These are phyloP conservation scores for Hymenoscyphus linearis DNA, from an alignment of 2,329 filamentous ascomycete species.

Conservation along the genomic window DNA sequence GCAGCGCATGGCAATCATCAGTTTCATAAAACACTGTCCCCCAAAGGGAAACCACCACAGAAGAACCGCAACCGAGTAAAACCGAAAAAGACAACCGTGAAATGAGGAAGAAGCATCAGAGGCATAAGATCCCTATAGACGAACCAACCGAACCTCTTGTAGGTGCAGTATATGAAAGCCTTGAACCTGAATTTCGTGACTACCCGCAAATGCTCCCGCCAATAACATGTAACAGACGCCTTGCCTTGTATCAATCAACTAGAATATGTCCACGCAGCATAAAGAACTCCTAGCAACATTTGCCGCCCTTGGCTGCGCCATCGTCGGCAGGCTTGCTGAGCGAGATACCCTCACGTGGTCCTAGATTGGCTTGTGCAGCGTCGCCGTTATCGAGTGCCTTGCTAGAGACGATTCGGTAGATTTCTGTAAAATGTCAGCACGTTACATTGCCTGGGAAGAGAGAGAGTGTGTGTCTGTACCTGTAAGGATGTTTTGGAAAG, in stretches of 20 bases:
- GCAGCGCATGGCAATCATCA: slow-evolving; percentile 10
- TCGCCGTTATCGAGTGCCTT: slow-evolving; percentile 93
- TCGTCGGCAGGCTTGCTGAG: slow-evolving; percentile 82
- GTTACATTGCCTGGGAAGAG: background rate
- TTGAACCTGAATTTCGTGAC: slow-evolving; percentile 20
- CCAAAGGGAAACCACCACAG: slow-evolving; percentile 6
- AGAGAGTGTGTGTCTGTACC: slow-evolving; percentile 68
- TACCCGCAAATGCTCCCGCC: slow-evolving; percentile 23
- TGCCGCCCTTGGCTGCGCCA: slow-evolving; percentile 67
- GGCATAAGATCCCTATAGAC: slow-evolving; percentile 8
- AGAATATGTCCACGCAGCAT: slow-evolving; percentile 22
- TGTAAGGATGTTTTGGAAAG: slow-evolving; percentile 98
- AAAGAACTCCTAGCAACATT: slow-evolving; percentile 59
- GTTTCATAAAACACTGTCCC: slow-evolving; percentile 8
- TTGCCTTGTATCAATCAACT: slow-evolving; percentile 28
- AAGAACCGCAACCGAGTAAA: slow-evolving; percentile 3
- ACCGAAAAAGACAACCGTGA: slow-evolving; percentile 10
- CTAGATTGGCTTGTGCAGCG: slow-evolving; percentile 71
- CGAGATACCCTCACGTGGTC: slow-evolving; percentile 75
- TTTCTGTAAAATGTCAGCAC: slow-evolving; percentile 56
- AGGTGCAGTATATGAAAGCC: slow-evolving; percentile 7
- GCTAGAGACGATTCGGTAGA: slow-evolving; percentile 98
- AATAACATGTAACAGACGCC: slow-evolving; percentile 29
- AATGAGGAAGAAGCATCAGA: slow-evolving; percentile 8
- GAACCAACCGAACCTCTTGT: slow-evolving; percentile 7